Evolutionary conservation across 805 yeast species (phyloP).

Genomic region (Scheffersomyces lignosus): DNA sequence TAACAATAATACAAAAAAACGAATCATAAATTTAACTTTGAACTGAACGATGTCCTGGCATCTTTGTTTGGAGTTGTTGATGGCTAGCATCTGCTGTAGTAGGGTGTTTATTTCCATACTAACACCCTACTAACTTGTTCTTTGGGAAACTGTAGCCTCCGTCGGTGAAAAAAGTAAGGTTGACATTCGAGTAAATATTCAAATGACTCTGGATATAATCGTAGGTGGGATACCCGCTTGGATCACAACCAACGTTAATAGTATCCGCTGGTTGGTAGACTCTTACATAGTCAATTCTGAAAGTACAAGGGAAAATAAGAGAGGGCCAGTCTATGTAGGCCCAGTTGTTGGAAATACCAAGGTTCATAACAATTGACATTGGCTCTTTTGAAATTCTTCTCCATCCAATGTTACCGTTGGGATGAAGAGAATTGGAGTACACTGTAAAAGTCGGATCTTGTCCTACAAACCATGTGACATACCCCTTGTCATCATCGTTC

Average conservation of each 20-base stretch:
- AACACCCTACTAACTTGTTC: slow-evolving; percentile 27
- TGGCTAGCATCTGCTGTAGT: too few species aligned
- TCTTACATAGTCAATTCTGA: slow-evolving; percentile 84
- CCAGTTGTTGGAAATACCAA: slow-evolving; percentile 93
- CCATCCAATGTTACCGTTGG: slow-evolving; percentile 89
- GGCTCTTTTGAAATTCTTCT: slow-evolving; percentile 87
- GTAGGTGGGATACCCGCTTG: slow-evolving; percentile 77
- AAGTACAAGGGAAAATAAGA: slow-evolving; percentile 71
- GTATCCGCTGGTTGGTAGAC: slow-evolving; percentile 77
- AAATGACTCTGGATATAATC: slow-evolving; percentile 76
- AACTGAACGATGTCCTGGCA: too few species aligned
- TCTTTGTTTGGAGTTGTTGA: too few species aligned
- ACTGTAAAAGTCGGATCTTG: slow-evolving; percentile 73
- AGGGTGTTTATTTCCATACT: too few species aligned
- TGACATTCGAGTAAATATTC: slow-evolving; percentile 66
- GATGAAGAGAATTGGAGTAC: slow-evolving; percentile 72
- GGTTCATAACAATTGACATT: slow-evolving; percentile 82
- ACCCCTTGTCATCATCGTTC: slow-evolving; percentile 69
- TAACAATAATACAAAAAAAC: too few species aligned
- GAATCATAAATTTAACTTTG: too few species aligned
- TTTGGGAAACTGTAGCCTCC: slow-evolving; percentile 63
- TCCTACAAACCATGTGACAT: slow-evolving; percentile 86
- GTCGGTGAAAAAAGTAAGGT: slow-evolving; percentile 68
- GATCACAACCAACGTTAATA: slow-evolving; percentile 77
- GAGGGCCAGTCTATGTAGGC: slow-evolving; percentile 89